These are phyloP conservation scores for Besnoitia besnoiti DNA, from an alignment of 169 alveolate species.

Conservation along the genomic window DNA sequence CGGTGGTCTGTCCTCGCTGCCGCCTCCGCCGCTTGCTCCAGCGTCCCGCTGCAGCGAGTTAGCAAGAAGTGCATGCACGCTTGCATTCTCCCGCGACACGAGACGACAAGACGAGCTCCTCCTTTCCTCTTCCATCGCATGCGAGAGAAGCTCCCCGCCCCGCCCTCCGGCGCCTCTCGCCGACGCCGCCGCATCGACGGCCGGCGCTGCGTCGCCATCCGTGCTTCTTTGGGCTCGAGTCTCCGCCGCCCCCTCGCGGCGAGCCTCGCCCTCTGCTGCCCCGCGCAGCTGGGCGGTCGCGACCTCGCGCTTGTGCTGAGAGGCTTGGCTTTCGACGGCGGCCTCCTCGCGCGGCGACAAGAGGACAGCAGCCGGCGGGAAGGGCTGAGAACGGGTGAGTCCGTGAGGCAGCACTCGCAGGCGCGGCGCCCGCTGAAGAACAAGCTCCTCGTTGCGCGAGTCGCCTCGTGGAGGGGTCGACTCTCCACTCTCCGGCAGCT, in stretches of 20 bases:
- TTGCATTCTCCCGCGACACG: no score
- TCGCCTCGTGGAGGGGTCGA: no score
- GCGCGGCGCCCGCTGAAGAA: not conserved
- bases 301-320: no score
- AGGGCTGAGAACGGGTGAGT: not conserved
- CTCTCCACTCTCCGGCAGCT: no score
- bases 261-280: not conserved
- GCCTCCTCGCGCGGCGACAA: not conserved
- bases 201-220: no score
- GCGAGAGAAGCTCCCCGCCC: no score
- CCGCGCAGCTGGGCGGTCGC: no score
- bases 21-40: no score
- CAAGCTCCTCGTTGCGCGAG: not conserved
- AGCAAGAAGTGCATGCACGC: no score
- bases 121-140: not conserved
- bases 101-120: no score
- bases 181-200: not conserved
- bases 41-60: no score
- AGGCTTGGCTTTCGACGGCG: not conserved
- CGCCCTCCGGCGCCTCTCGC: not conserved
- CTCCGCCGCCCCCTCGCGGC: not conserved
- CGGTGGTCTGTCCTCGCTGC: no score
- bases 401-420: not conserved
- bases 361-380: not conserved
- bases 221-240: not conserved